These are phyloP conservation scores for Podospora pseudoanserina DNA, from an alignment of 495 filamentous ascomycete genomes.

Conservation along the genomic window DNA sequence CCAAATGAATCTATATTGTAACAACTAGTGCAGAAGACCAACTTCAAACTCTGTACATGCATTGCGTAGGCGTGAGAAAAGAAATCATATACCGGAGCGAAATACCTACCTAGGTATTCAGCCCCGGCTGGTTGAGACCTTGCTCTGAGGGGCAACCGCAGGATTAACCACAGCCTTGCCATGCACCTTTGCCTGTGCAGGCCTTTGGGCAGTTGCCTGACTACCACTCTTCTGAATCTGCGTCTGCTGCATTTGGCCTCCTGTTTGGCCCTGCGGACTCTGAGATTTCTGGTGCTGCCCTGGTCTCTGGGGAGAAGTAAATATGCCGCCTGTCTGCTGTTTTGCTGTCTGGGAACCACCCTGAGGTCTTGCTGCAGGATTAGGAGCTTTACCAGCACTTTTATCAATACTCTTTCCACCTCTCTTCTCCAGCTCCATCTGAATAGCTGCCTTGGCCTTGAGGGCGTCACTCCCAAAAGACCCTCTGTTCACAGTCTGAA, in stretches of 20 bases:
- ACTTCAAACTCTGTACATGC: too few relatives aligned
- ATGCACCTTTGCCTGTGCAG: background rate
- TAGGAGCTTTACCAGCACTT: background rate
- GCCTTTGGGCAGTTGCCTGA: background rate
- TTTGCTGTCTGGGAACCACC: background rate
- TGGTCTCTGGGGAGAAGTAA: background rate
- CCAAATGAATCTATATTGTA: too few relatives aligned
- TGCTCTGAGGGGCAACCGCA: background rate
- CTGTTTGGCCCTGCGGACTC: background rate
- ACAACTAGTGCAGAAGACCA: too few relatives aligned
- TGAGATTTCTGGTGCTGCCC: background rate
- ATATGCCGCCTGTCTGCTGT: background rate
- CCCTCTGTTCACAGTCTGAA: background rate
- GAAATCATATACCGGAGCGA: too few relatives aligned
- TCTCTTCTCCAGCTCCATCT: background rate
- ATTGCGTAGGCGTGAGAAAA: too few relatives aligned
- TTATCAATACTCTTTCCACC: background rate
- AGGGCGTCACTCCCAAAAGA: background rate
- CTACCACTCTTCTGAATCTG: background rate
- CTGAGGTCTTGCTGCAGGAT: background rate
- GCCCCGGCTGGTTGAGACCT: background rate
- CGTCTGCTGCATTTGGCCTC: background rate
- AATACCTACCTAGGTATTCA: background rate
- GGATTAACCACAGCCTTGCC: background rate
- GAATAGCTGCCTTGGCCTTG: background rate